Evolutionary conservation across 2,329 filamentous ascomycete genomes (phyloP), one percentile per base, ranked within the genome.

Genomic region (Onygenales sp.): DNA sequence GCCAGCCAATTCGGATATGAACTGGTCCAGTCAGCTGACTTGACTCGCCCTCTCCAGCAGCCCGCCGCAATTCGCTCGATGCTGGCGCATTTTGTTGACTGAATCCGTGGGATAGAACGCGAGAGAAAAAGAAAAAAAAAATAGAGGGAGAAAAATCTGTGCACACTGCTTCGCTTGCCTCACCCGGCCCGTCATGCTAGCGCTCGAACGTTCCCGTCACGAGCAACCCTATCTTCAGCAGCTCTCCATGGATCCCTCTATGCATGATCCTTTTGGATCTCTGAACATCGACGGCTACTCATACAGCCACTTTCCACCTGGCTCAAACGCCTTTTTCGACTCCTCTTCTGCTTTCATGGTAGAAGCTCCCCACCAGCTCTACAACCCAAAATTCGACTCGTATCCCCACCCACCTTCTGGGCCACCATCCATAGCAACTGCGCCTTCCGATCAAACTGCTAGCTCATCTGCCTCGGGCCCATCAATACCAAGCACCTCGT

Each of bases 401-500:
- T 57, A 45, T 49, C 42, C 50, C 34, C 54, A 54, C 32, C 54
- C 51, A 33, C 65, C 67, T 31, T 59, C 64, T 10, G 68, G 68
- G 21, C 68, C 69, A 36, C 65, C 68, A 10, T 59, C 65, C 0
- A 56, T 65, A 48, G 56, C 66, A n/a, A 57, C 61, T 13, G 60
- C 64, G 4, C 59, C 61, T 6, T 55, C 60, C 4, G 71, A 74
- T 13, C 61, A 62, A 27, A 74, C 77, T 13, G 80, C 46, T 27
- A 76, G 78, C 57, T 88, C 77, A 56, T 82, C 78, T 55, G 77
- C 76, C 27, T 85, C 81, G 54, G 83, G 70, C 53, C 80, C 74
- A 51, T 87, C 85, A 50, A 65, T 73, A 56, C 70, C 68, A 57
- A 75, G 72, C 57, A 81, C 81, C 3, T 75, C 83, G 6, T 86